Percentiles rank a stretch among this genome's conserved stretches.
Conservation (phyloP, 2,329 filamentous ascomycete genomes). For the Aureobasidium sp. region DNA sequence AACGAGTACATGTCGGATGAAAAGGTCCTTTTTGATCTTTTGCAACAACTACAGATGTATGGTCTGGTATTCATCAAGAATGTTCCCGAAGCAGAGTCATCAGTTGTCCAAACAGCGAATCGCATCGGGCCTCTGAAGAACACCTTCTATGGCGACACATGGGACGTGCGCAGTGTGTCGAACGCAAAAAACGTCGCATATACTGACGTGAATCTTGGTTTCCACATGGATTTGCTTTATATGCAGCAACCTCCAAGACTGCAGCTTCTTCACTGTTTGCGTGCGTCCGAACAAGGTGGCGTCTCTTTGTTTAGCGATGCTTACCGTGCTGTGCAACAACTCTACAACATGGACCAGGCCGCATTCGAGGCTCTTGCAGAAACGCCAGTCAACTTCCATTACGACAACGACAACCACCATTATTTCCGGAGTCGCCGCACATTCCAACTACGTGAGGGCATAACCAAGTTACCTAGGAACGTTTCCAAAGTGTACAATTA, state of each 20-base stretch:
- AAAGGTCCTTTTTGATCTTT: conserved; percentile 48
- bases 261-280: conserved; percentile 82
- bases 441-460: not conserved
- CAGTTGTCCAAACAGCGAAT: conserved; percentile 57
- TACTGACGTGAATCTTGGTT: conserved; percentile 69
- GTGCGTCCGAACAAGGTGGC: conserved; percentile 70
- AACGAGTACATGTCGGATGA: conserved; percentile 59
- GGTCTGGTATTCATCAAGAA: conserved; percentile 71
- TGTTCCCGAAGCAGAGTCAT: conserved; percentile 49
- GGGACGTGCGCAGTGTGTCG: conserved; percentile 77
- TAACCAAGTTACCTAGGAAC: not conserved
- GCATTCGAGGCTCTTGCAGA: conserved; percentile 14
- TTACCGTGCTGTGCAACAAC: conserved; percentile 46
- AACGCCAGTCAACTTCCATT: conserved; percentile 38
- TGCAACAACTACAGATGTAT: conserved; percentile 53
- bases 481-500: conserved; percentile 13
- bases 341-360: conserved; percentile 16
- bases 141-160: conserved; percentile 86
- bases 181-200: conserved; percentile 85
- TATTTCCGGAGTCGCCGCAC: conserved; percentile 19
- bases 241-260: conserved; percentile 68
- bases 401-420: conserved; percentile 40
- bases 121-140: conserved; percentile 72
- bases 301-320: conserved; percentile 81
- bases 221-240: conserved; percentile 93